These are phyloP conservation scores for Dioscorea cayenensis DNA, from an alignment of 116 monocot genomes.

Conservation along the genomic window DNA sequence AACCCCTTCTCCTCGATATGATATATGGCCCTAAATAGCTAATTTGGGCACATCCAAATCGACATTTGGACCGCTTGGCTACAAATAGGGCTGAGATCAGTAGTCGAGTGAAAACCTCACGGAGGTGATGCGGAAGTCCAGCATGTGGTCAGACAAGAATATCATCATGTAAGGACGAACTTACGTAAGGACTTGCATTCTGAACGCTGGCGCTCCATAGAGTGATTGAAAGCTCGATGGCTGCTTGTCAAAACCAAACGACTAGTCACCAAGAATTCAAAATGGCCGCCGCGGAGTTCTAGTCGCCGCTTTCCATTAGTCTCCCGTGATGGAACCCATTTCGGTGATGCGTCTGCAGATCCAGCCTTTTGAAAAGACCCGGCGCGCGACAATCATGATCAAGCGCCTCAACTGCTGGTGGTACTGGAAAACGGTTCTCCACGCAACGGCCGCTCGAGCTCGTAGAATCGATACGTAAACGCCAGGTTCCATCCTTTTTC, in stretches of 20 bases:
- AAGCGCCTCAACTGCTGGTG: not conserved
- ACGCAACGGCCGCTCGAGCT: no score
- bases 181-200: no score
- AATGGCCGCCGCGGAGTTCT: no score
- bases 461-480: no score
- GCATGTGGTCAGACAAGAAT: not conserved
- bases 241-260: no score
- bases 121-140: not conserved
- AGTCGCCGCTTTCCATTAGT: no score
- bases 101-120: not conserved
- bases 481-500: no score
- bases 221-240: no score
- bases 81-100: not conserved
- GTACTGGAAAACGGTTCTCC: constrained; percentile 8
- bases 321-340: not conserved
- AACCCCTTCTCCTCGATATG: no score
- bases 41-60: not conserved
- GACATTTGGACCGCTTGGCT: not conserved
- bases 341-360: not conserved
- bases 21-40: constrained; percentile 5
- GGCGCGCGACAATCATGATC: constrained; percentile 3
- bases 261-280: no score
- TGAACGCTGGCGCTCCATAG: not conserved
- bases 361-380: not conserved
- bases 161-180: constrained; percentile 4